phyloP scores from a whole-genome alignment of 2,329 filamentous ascomycete genomes.

The Colletotrichum sp. region DNA sequence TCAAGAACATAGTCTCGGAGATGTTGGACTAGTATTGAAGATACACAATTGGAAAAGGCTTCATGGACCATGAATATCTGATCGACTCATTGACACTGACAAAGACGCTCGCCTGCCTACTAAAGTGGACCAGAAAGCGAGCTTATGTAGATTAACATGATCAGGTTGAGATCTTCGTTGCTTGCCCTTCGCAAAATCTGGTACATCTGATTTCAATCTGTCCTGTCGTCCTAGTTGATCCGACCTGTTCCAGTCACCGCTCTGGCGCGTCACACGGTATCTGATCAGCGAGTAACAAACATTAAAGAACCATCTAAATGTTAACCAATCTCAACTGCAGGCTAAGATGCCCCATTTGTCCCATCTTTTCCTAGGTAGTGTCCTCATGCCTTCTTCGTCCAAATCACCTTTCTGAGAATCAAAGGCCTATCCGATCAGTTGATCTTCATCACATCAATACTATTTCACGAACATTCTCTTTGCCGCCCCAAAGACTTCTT shows the following conservation, averaged over 20 bases:
- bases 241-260: neutral
- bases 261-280: neutral
- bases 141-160: too few species aligned
- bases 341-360: too few species aligned
- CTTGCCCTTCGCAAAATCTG: too few species aligned
- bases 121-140: too few species aligned
- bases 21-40: too few species aligned
- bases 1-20: neutral
- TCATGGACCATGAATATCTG: neutral
- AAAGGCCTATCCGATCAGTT: neutral
- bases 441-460: neutral
- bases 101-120: neutral
- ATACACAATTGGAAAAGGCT: neutral
- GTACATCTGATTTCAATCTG: too few species aligned
- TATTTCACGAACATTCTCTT: neutral
- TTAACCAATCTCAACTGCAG: too few species aligned
- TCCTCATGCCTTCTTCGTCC: neutral
- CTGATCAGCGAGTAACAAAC: too few species aligned
- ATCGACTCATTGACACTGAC: neutral
- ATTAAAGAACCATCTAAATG: too few species aligned
- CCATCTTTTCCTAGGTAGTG: too few species aligned
- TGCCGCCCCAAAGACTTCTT: neutral
- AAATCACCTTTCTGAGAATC: neutral
- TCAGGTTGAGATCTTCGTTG: too few species aligned
- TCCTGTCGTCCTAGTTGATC: neutral